Evolutionary conservation across 805 yeast species (phyloP), one percentile per base, ranked within the genome.

Genomic region (Wickerhamomyces queroliae): DNA sequence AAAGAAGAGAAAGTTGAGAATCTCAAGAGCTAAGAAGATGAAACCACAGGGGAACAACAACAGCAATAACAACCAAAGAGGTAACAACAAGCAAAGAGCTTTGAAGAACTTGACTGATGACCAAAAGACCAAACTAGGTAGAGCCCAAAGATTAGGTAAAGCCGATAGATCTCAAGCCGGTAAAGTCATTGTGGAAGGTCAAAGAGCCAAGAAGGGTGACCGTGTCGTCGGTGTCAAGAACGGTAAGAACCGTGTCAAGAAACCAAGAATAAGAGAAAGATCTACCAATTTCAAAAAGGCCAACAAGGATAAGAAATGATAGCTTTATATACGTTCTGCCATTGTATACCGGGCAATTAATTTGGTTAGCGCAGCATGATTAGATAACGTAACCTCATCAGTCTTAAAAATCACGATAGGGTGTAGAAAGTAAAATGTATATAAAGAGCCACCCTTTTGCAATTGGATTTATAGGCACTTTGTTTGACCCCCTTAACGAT

Each of bases 131-230:
- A 76, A 75, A 52, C 61, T 86, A 28, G 96, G 96, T 27, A 76
- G 96, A 60, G 95, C 93, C 17, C 74, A 73, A 53, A 70, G 76
- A 40, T 68, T 89, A 33, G 91, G 91, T 37, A 86, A 80, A 56
- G 85, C 89, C 38, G 96, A 86, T 57, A 76, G 83, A 52, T 73
- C 83, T 26, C 70, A 82, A 18, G 74, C 79, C 8, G 91, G 91
- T 36, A 66, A 67, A 47, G 52, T 64, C 37, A 56, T 76, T 42
- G 53, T 69, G 6, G 96, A 88, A 65, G 96, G 96, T 46, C 65
- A 73, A 40, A 78, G 95, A 66, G 89, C 96, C 13, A 63, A 67
- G 42, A 83, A 82, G 61, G 89, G 87, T 21, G 76, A 69, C 38
- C 67, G 63, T 41, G 70, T 79, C 25, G 69, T 69, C 22, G 86